phyloP scores from a whole-genome alignment of 169 alveolate genomes.

The Eimeria zaria region DNA sequence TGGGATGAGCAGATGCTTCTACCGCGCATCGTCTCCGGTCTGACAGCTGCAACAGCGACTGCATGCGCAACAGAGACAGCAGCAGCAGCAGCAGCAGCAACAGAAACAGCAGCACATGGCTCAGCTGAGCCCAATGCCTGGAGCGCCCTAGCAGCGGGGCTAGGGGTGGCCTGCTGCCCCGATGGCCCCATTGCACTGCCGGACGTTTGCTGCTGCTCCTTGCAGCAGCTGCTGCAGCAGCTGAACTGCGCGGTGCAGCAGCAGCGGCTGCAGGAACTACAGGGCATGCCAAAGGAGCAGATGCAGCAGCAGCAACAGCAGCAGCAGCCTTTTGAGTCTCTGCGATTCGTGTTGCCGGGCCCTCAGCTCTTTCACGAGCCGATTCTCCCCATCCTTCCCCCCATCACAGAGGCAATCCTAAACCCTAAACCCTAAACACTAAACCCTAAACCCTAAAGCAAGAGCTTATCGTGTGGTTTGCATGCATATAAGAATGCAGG shows the following conservation, averaged over 20 bases:
- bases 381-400: slow-evolving; percentile 49
- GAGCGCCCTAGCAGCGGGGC: slow-evolving; percentile 66
- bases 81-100: neutral
- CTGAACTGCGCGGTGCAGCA: slow-evolving; percentile 75
- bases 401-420: slow-evolving; percentile 46
- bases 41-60: slow-evolving; percentile 29
- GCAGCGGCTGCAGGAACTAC: slow-evolving; percentile 57
- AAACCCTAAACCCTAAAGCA: neutral
- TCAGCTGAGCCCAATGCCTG: neutral
- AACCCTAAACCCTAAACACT: neutral
- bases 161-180: slow-evolving; percentile 65
- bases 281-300: slow-evolving; percentile 48
- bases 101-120: neutral
- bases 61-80: slow-evolving; percentile 7
- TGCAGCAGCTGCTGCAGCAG: slow-evolving; percentile 61
- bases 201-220: slow-evolving; percentile 50
- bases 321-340: slow-evolving; percentile 66
- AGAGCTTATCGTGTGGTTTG: neutral
- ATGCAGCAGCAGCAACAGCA: slow-evolving; percentile 71
- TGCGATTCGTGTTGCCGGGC: slow-evolving; percentile 42
- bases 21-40: slow-evolving; percentile 68
- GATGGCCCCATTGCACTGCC: slow-evolving; percentile 67
- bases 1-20: slow-evolving; percentile 49
- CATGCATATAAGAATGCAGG: neutral
- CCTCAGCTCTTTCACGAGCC: slow-evolving; percentile 53